phyloP scores from a whole-genome alignment of 164 flowering plant species.

The Malania oleifera region DNA sequence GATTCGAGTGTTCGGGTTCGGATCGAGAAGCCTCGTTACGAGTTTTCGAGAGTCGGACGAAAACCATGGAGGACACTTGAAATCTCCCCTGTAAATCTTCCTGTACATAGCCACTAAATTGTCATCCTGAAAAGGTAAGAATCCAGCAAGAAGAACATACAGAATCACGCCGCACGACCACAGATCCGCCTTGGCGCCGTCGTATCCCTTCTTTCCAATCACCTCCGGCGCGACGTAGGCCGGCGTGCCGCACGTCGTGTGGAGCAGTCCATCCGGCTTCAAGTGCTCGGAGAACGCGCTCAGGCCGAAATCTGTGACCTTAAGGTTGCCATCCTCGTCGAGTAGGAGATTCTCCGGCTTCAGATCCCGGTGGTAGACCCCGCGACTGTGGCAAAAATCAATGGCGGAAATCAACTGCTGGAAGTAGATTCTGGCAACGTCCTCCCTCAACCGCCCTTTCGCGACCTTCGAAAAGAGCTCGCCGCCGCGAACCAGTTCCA shows the following conservation, averaged over 20 bases:
- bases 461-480: conserved; percentile 48
- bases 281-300: conserved; percentile 48
- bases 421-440: conserved; percentile 42
- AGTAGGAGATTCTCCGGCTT: conserved; percentile 10
- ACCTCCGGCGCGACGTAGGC: conserved; percentile 66
- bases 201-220: conserved; percentile 46
- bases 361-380: conserved; percentile 9
- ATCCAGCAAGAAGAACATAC: conserved; percentile 49
- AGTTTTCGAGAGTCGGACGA: conserved; percentile 40
- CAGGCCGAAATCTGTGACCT: conserved; percentile 25
- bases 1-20: conserved; percentile 42
- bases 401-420: conserved; percentile 51
- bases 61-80: conserved; percentile 60
- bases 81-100: conserved; percentile 51
- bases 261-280: conserved; percentile 46
- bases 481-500: conserved; percentile 55
- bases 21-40: conserved; percentile 40
- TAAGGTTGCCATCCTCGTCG: conserved; percentile 9
- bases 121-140: conserved; percentile 52
- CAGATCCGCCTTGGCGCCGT: conserved; percentile 53
- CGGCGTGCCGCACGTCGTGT: conserved; percentile 60
- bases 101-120: conserved; percentile 46
- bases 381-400: conserved; percentile 11
- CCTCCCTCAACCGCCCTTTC: conserved; percentile 42
- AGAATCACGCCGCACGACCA: conserved; percentile 64